phyloP scores from a whole-genome alignment of 176 grass and related monocot species.

The Pontederia paniculata region DNA sequence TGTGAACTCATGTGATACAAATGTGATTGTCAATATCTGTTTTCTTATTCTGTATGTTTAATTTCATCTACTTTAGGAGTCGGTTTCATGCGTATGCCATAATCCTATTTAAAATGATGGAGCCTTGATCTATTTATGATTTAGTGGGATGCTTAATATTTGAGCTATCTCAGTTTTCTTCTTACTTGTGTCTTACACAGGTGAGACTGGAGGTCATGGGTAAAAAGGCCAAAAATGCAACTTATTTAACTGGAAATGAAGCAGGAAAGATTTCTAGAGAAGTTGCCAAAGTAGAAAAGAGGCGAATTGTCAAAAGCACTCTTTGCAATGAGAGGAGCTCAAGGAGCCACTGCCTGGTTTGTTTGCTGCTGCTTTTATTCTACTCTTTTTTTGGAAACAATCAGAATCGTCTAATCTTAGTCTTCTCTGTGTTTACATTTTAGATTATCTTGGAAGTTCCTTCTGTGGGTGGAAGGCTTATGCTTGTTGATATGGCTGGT shows the following conservation, averaged over 20 bases:
- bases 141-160: too few species aligned
- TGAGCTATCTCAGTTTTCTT: not conserved
- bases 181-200: conserved; percentile 20
- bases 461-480: conserved; percentile 77
- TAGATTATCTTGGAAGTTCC: conserved; percentile 93
- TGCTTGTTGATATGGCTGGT: conserved; percentile 95
- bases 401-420: not conserved
- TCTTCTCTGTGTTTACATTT: not conserved
- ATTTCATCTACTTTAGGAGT: too few species aligned
- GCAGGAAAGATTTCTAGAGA: conserved; percentile 62
- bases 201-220: conserved; percentile 68
- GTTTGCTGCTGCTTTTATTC: conserved; percentile 10
- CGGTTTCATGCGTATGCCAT: too few species aligned
- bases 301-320: conserved; percentile 62
- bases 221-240: conserved; percentile 86
- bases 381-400: not conserved
- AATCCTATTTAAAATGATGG: too few species aligned
- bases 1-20: too few species aligned
- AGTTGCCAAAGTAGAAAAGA: conserved; percentile 77
- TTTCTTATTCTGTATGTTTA: too few species aligned
- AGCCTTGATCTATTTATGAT: too few species aligned
- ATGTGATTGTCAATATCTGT: too few species aligned
- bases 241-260: conserved; percentile 72
- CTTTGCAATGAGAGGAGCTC: conserved; percentile 93
- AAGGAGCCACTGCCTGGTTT: conserved; percentile 75